Evolutionary conservation across 75 land plant genomes (phyloP), one percentile per base, ranked within the genome.

Genomic region (Ceratopteris richardii): DNA sequence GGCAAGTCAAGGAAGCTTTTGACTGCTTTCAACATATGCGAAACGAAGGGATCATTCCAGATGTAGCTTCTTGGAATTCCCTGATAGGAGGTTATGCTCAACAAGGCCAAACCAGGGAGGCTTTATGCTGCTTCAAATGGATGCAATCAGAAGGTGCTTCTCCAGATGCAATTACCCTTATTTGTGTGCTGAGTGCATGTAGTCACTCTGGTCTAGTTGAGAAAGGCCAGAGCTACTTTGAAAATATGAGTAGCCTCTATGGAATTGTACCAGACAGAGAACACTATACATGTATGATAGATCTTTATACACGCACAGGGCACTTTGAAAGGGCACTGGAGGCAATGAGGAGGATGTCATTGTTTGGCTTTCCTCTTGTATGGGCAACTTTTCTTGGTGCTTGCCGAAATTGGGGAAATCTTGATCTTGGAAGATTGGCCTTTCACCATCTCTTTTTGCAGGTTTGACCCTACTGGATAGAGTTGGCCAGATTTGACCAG

Each of bases 221-320:
- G n/a, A n/a, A n/a, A n/a, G n/a, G n/a, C n/a, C n/a, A n/a, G n/a
- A 13, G 68, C 65, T 63, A 43, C 0, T 66, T 59, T 33, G 26
- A 57, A 10, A 14, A 25, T 1, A 72, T 72, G 69, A 56, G 23
- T 14, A 39, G 25, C 0, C 40, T 23, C 9, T 58, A 70, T 50
- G 58, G 24, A 1, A 51, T 72, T 21, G 20, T 51, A 44, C 69
- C 75, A 16, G 53, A 51, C 3, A 20, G 21, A 7, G 69, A 72
- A 19, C 75, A 72, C 30, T 65, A 65, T 25, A 60, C 62, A 31
- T 72, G 75, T 55, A 66, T 72, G 63, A 52, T 66, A 0, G 69
- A 66, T 43, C 51, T 66, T 2, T 46, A 57, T 9, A 64, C 59
- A 12, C 64, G 77, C 44, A 33, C 65, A 26, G 68, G 73, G 50